phyloP scores from a whole-genome alignment of 2,329 filamentous ascomycete species.

The Pseudocercospora fuligena region DNA sequence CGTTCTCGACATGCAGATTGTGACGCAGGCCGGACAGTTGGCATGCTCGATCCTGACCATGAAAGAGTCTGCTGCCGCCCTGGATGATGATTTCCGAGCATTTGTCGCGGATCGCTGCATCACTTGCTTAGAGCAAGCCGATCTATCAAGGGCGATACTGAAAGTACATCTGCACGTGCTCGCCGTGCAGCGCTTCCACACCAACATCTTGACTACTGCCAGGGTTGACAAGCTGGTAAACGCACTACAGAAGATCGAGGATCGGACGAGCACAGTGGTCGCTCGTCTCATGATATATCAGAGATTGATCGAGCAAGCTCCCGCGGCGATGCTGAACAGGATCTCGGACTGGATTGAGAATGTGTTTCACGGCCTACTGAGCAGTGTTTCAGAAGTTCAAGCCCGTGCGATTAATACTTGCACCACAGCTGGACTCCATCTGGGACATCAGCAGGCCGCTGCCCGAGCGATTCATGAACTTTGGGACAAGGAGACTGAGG shows the following conservation, averaged over 20 bases:
- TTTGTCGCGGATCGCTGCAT: slow-evolving; percentile 84
- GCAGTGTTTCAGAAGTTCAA: slow-evolving; percentile 76
- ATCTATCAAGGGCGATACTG: slow-evolving; percentile 75
- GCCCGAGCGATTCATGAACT: slow-evolving; percentile 70
- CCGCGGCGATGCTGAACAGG: slow-evolving; percentile 70
- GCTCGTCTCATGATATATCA: slow-evolving; percentile 80
- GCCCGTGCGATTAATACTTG: slow-evolving; percentile 75
- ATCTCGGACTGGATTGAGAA: slow-evolving; percentile 79
- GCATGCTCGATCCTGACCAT: slow-evolving; percentile 75
- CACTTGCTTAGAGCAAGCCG: slow-evolving; percentile 69
- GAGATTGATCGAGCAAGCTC: slow-evolving; percentile 74
- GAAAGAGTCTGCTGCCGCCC: slow-evolving; percentile 60
- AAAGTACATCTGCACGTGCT: slow-evolving; percentile 81
- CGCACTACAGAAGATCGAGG: slow-evolving; percentile 72
- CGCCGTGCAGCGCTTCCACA: slow-evolving; percentile 76
- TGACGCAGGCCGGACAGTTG: slow-evolving; percentile 77
- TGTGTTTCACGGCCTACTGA: slow-evolving; percentile 80
- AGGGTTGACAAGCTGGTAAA: slow-evolving; percentile 73
- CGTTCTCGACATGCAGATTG: slow-evolving; percentile 68
- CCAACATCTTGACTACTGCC: slow-evolving; percentile 73
- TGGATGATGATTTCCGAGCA: slow-evolving; percentile 77
- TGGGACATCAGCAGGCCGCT: slow-evolving; percentile 72
- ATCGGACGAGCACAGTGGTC: slow-evolving; percentile 77
- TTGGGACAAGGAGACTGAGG: slow-evolving; percentile 55
- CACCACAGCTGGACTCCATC: slow-evolving; percentile 68